Base-by-base conservation (phyloP, 805 yeast genomes). In the Saccharomyces cerevisiae region DNA sequence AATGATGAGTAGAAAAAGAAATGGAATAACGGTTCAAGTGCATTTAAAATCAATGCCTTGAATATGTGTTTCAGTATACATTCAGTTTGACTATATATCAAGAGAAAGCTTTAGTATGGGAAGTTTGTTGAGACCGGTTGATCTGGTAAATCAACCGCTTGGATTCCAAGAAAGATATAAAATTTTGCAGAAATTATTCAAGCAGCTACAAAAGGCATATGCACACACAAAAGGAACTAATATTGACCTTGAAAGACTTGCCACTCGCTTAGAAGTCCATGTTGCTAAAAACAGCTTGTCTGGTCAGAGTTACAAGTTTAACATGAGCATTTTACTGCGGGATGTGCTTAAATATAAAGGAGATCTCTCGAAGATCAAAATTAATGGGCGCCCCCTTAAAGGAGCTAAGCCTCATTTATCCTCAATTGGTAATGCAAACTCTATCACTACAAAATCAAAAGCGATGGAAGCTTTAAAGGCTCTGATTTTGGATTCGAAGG, bases 141-240 rank as follows among this genome's bases (percentile, higher is more conserved):
- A 66, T 53, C 47, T 69, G 56, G 61, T 56, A 26, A 57, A 52
- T 22, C 70, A 66, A 48, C 69, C 70, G 9, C 66, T 65, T 2
- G 61, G 66, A 0, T 70, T 65, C 49, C 70, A 64, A 48, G 70
- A 68, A 24, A 58, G 73, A 30, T 60, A 62, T 49, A 67, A 63
- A 49, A 61, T 67, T 50, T 53, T 68, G 9, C 63, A 66, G 9
- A 68, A 66, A 46, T 47, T 70, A n/a, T 58, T 54, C 51, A 59
- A 60, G 8, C 56, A 58, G 9, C 46, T 68, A 29, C 53, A 57
- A 43, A 61, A 58, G 49, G 53, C 56, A 24, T 36, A 36, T 17
- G 53, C 58, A 14, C 58, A 61, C 41, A 59, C 65, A 1, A 51
- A 52, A 6, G 53, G 53, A 26, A 51, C 54, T 9, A 47, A 41